A percentile compares a stretch with the other conserved stretches of the same genome.
Conservation (phyloP, 257 asterid species). For the Gentiana straminea region DNA sequence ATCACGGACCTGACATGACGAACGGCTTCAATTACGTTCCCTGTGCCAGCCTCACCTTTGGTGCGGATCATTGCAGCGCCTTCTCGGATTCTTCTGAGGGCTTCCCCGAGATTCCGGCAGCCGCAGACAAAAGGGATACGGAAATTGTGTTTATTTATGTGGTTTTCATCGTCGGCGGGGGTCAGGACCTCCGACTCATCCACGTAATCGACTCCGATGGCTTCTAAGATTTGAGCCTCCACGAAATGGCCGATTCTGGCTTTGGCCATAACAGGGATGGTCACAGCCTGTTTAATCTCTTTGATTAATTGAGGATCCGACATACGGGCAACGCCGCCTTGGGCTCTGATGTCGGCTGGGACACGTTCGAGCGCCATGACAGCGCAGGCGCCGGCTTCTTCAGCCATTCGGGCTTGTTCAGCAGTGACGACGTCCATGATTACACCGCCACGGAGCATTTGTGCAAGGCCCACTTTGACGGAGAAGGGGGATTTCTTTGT, state of each 20-base stretch:
- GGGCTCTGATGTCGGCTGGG: slow-evolving; percentile 86
- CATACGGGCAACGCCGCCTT: slow-evolving; percentile 94
- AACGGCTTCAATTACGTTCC: slow-evolving; percentile 85
- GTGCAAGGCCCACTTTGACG: slow-evolving; percentile 88
- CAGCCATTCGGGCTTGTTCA: slow-evolving; percentile 92
- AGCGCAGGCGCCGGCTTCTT: slow-evolving; percentile 94
- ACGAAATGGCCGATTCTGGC: slow-evolving; percentile 85
- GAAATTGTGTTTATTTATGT: slow-evolving; percentile 86
- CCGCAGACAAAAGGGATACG: slow-evolving; percentile 95
- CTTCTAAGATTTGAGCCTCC: slow-evolving; percentile 86
- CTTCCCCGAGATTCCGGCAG: slow-evolving; percentile 91
- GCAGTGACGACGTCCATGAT: slow-evolving; percentile 92
- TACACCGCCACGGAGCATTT: slow-evolving; percentile 95
- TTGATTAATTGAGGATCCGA: slow-evolving; percentile 80
- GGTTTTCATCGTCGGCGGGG: slow-evolving; percentile 67
- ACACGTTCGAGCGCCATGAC: slow-evolving; percentile 95
- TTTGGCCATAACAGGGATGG: slow-evolving; percentile 91
- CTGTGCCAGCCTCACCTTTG: slow-evolving; percentile 90
- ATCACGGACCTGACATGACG: slow-evolving; percentile 81
- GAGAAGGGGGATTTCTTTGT: slow-evolving; percentile 77
- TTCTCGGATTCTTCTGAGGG: slow-evolving; percentile 77
- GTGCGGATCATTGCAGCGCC: slow-evolving; percentile 96
- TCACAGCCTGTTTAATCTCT: slow-evolving; percentile 79
- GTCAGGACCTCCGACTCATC: slow-evolving; percentile 89
- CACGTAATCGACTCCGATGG: slow-evolving; percentile 73